phyloP scores from a whole-genome alignment of 2,329 filamentous ascomycete species.

The Curvularia spicifera region DNA sequence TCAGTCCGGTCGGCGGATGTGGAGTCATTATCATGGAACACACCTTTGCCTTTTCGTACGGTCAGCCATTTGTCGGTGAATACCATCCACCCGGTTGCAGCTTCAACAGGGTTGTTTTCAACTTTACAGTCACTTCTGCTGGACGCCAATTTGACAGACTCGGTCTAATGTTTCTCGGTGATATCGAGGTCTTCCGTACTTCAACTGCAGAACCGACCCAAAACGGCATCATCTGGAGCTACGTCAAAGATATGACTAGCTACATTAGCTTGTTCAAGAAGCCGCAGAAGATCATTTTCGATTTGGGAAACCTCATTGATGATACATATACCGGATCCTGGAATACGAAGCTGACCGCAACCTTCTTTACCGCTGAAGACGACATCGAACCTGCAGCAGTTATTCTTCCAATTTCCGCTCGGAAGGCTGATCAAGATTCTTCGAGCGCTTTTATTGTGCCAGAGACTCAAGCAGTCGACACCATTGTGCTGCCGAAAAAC shows the following conservation, averaged over 20 bases:
- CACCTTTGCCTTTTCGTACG: slow-evolving; percentile 75
- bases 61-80: slow-evolving; percentile 71
- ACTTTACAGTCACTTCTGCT: slow-evolving; percentile 73
- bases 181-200: slow-evolving; percentile 82
- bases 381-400: slow-evolving; percentile 62
- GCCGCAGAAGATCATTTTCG: slow-evolving; percentile 78
- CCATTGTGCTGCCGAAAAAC: slow-evolving; percentile 69
- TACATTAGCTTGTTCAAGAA: slow-evolving; percentile 72
- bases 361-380: slow-evolving; percentile 66
- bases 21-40: slow-evolving; percentile 70
- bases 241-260: slow-evolving; percentile 78
- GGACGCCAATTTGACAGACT: slow-evolving; percentile 80
- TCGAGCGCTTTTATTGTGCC: slow-evolving; percentile 74
- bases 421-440: slow-evolving; percentile 56
- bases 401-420: slow-evolving; percentile 70
- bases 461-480: slow-evolving; percentile 64
- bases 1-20: slow-evolving; percentile 57
- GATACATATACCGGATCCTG: slow-evolving; percentile 74
- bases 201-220: slow-evolving; percentile 79
- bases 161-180: slow-evolving; percentile 75
- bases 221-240: slow-evolving; percentile 75
- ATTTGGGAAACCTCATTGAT: slow-evolving; percentile 73
- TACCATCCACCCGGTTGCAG: slow-evolving; percentile 71
- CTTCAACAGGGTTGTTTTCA: slow-evolving; percentile 78
- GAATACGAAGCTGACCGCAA: slow-evolving; percentile 76